Evolutionary conservation across 345 rosid species (phyloP).

Genomic region (Microthlaspi erraticum): DNA sequence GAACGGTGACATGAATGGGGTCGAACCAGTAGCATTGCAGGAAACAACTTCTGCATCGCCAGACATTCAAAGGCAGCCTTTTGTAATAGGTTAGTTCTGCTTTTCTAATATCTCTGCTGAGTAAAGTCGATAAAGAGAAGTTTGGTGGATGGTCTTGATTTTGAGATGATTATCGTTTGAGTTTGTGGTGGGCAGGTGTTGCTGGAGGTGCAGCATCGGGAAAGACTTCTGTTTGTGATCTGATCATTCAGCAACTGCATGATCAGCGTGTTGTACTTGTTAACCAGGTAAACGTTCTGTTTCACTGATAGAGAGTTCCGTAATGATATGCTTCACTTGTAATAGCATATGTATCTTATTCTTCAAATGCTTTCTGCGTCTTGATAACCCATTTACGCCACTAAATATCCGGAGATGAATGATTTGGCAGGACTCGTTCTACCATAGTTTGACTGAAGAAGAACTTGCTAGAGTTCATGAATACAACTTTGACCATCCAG

Average conservation of each 20-base stretch:
- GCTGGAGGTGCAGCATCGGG: slow-evolving; percentile 99
- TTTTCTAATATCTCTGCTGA: not conserved
- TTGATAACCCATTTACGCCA: not conserved
- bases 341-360: too few relatives aligned
- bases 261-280: slow-evolving; percentile 97
- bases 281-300: slow-evolving; percentile 63
- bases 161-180: slow-evolving; percentile 17
- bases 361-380: not conserved
- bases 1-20: slow-evolving; percentile 56
- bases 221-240: slow-evolving; percentile 92
- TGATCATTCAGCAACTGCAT: slow-evolving; percentile 96
- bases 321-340: too few relatives aligned
- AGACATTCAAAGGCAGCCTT: slow-evolving; percentile 68
- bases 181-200: slow-evolving; percentile 59
- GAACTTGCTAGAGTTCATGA: slow-evolving; percentile 86
- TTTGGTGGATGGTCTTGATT: slow-evolving; percentile 8
- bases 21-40: slow-evolving; percentile 50
- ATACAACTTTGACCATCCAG: slow-evolving; percentile 97
- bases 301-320: not conserved
- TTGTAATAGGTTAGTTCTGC: slow-evolving; percentile 72
- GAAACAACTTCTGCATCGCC: slow-evolving; percentile 53
- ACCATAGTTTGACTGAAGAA: slow-evolving; percentile 78
- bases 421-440: slow-evolving; percentile 88
- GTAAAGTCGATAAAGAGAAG: not conserved
- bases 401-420: slow-evolving; percentile 28